These are phyloP conservation scores for Davidsoniella eucalypti DNA, from an alignment of 2,329 filamentous ascomycete species.

Conservation along the genomic window DNA sequence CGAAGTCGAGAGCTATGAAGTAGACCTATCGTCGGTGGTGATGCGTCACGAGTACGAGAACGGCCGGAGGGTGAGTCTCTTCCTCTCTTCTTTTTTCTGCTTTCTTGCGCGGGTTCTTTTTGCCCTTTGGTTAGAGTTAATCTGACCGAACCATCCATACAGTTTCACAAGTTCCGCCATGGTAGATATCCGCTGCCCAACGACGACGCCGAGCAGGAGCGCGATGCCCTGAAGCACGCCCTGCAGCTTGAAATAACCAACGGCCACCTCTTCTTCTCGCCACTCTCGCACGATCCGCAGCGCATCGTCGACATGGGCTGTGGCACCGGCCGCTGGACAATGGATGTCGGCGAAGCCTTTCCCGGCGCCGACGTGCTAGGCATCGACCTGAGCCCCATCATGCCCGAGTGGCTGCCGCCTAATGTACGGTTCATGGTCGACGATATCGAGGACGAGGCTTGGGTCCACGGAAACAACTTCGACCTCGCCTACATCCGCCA, in stretches of 20 bases:
- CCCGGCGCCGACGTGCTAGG: conserved; percentile 26
- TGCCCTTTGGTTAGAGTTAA: neutral
- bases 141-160: neutral
- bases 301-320: conserved; percentile 33
- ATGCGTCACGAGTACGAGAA: conserved; percentile 13
- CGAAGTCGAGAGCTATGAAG: conserved; percentile 19
- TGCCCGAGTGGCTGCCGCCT: conserved; percentile 34
- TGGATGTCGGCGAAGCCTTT: conserved; percentile 30
- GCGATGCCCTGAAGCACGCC: conserved; percentile 29
- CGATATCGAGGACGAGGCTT: conserved; percentile 40
- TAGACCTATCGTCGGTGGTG: conserved; percentile 14
- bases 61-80: conserved; percentile 13
- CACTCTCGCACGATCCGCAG: conserved; percentile 24
- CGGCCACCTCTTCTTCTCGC: conserved; percentile 25
- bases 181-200: conserved; percentile 32
- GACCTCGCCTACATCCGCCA: conserved; percentile 38
- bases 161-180: conserved; percentile 28
- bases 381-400: conserved; percentile 29
- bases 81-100: neutral
- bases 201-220: conserved; percentile 28
- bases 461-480: conserved; percentile 31
- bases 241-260: conserved; percentile 28
- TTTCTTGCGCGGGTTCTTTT: neutral
- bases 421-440: conserved; percentile 48
- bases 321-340: conserved; percentile 36